Evolutionary conservation across 179 eudicot species (phyloP).

Genomic region (Nepenthes alata): DNA sequence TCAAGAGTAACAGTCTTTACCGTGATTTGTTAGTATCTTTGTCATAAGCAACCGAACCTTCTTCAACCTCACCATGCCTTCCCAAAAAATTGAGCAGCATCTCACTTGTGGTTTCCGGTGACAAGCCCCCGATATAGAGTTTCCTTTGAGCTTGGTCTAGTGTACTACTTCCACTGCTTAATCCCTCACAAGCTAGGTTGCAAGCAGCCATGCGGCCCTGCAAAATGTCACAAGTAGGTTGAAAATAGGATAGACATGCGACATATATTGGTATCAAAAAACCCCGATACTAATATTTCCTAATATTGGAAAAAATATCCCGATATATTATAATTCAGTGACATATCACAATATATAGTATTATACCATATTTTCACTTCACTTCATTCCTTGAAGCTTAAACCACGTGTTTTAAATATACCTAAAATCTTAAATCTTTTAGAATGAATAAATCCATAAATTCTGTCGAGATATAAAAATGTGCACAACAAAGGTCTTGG

Average conservation of each 20-base stretch:
- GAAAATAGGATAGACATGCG: neutral
- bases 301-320: too few relatives aligned
- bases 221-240: neutral
- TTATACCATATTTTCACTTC: too few relatives aligned
- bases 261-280: neutral
- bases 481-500: too few relatives aligned
- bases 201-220: conserved; percentile 60
- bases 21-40: conserved; percentile 53
- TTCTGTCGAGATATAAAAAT: too few relatives aligned
- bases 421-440: too few relatives aligned
- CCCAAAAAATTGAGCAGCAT: conserved; percentile 43
- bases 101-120: conserved; percentile 51
- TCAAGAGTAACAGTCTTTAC: conserved; percentile 8
- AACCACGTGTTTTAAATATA: too few relatives aligned
- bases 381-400: too few relatives aligned
- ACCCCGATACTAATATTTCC: too few relatives aligned
- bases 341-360: too few relatives aligned
- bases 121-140: conserved; percentile 49
- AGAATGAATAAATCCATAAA: too few relatives aligned
- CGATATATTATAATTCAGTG: too few relatives aligned
- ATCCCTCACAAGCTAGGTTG: conserved; percentile 57
- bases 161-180: conserved; percentile 27
- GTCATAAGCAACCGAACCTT: conserved; percentile 64
- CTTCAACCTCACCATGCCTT: conserved; percentile 52
- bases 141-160: conserved; percentile 56